Base-by-base conservation (phyloP, 2,329 filamentous ascomycete genomes). In the Beauveria bassiana region DNA sequence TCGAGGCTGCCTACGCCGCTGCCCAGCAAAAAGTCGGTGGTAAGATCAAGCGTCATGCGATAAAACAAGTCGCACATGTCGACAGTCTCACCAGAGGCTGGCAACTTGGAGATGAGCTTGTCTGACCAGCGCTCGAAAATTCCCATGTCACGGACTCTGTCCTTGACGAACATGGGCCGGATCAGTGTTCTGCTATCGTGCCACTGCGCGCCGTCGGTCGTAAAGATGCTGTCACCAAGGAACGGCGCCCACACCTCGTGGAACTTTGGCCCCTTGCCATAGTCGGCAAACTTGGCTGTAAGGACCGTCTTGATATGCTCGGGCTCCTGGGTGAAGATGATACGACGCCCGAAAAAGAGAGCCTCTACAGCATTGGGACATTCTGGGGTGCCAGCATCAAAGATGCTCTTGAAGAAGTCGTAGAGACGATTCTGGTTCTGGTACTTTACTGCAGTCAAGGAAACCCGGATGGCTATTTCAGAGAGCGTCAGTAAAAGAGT, bases 21-120 rank as follows among this genome's bases (percentile, higher is more conserved):
- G 7, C 87, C 87, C 52, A 90, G 86, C 5, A 90, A 73, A 65
- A 90, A 88, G 51, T 87, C 84, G 0, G 86, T 89, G 0, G 86
- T 84, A 0, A 84, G 82, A 64, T 90, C 86, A 20, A 90, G 77
- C 0, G 86, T 88, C 68, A 88, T 78, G 59, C 81, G 79, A 68
- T 88, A 88, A 68, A 89, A 86, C 9, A 87, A 72, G 12, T 81
- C 78, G 66, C 85, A 82, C 31, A 89, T 73, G 65, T 89, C 82
- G 10, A 89, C 78, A 0, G 77, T 79, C 2, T 75, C 72, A 52
- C 86, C 79, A 62, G 82, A 74, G 0, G 70, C 70, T 0, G 85
- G 84, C 9, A 91, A 78, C 24, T 79, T 78, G n/a, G 77, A 74
- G 28, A 89, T 75, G 61, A 91, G 74, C 28, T 80, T 75, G 38